Base-by-base conservation (phyloP, 768 basidiomycete genomes). In the Trametes punicea region DNA sequence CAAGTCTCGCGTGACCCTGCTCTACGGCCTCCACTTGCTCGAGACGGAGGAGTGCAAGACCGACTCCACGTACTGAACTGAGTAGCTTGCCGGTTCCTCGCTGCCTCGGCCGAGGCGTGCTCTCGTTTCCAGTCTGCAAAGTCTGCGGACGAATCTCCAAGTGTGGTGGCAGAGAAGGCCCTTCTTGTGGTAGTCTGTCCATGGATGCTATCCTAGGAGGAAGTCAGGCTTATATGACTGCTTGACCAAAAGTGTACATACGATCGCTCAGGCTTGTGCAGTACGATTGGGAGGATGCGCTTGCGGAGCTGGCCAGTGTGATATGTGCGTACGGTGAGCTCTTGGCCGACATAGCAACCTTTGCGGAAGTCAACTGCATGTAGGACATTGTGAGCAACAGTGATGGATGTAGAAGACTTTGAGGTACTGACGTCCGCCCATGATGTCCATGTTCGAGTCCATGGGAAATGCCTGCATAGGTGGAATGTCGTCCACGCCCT, bases 301-400 rank as follows among this genome's bases (percentile, higher is more conserved):
- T 98, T 98, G 59, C 97, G 80, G 39, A 97, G 75, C 25, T 88
- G 78, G 10, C 97, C 97, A 6, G 89, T 98, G 69, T 98, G 93
- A 70, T 96, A 96, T 33, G 96, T 98, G 48, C 97, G 83, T 6
- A 97, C 95, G 0, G 95, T 98, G 36, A 98, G 77, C 65, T 98
- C 97, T 76, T 99, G 97, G 8, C 97, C 97, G 5, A 98, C 87
- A 67, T 98, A 98, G 68, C 97, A 99, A 2, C 97, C 97, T 74
- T 99, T 99, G 54, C 91, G 78, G 70, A 97, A 98, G 71, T 98
- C 93, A 68, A 98, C 95, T 88, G 40, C 48, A 34, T 1, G 13
- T 30, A 20, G 11, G 8, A 7, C 6, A 4, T 34, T 15, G 20
- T 26, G 16, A 39, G 50, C 33, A 26, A 60, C 33, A 23, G 48